Evolutionary conservation across 768 basidiomycete species (phyloP).

Genomic region (Naganishia vaughanmartiniae): DNA sequence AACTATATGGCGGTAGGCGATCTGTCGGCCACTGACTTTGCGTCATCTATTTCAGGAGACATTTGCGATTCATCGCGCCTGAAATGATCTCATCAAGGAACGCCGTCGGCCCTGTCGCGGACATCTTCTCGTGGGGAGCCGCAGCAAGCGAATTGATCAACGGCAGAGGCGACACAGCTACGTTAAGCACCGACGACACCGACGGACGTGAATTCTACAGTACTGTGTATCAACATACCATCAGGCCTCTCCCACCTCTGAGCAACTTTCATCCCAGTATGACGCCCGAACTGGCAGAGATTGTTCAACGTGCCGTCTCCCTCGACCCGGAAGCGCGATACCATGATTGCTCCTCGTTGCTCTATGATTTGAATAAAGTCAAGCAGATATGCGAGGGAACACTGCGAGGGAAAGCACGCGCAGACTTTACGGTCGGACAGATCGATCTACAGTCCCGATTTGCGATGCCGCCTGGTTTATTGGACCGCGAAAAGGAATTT

Average conservation of each 20-base stretch:
- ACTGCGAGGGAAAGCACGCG: constrained; percentile 11
- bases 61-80: constrained; percentile 41
- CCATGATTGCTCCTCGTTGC: constrained; percentile 33
- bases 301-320: constrained; percentile 41
- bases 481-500: constrained; percentile 24
- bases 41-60: neutral
- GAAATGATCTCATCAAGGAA: constrained; percentile 30
- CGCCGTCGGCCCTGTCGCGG: constrained; percentile 24
- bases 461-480: neutral
- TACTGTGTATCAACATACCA: constrained; percentile 40
- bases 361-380: constrained; percentile 41
- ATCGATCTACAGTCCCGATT: constrained; percentile 24
- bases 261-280: constrained; percentile 26
- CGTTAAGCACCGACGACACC: too few relatives aligned
- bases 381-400: constrained; percentile 31
- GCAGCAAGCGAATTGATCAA: constrained; percentile 42
- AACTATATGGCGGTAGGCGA: too few relatives aligned
- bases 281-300: constrained; percentile 35
- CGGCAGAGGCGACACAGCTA: constrained; percentile 28
- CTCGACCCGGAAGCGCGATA: constrained; percentile 44
- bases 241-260: constrained; percentile 25
- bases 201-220: constrained; percentile 35
- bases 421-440: constrained; percentile 24
- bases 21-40: too few relatives aligned
- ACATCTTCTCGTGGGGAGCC: constrained; percentile 45